Conservation (phyloP, 1,284 basidiomycete genomes). For the Microbotryum intermedium region DNA sequence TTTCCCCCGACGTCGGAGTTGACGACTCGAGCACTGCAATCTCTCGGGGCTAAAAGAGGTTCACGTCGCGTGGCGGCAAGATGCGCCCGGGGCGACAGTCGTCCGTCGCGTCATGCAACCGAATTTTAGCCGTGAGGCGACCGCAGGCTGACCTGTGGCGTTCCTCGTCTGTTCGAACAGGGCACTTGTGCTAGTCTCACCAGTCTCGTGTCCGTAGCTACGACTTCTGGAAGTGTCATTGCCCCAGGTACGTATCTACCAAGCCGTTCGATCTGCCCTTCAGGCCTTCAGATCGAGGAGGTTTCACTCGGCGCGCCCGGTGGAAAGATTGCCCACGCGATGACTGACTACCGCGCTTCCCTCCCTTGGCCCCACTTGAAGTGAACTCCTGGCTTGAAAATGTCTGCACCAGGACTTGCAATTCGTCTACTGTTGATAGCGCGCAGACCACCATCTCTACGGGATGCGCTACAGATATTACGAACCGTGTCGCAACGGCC, state of each 20-base stretch:
- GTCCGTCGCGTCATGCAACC: no score
- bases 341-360: no score
- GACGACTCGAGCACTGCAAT: no score
- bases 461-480: slow-evolving; percentile 15
- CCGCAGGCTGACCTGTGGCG: no score
- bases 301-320: background rate
- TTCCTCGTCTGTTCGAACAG: no score
- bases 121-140: no score
- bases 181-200: slow-evolving; percentile 4
- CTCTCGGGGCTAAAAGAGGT: no score
- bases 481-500: slow-evolving; percentile 1
- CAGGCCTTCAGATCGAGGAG: background rate
- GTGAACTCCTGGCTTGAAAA: slow-evolving; percentile 14
- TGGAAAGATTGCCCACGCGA: no score
- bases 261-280: background rate
- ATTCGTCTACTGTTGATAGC: background rate
- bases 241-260: slow-evolving; percentile 4
- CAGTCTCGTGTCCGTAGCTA: slow-evolving; percentile 4
- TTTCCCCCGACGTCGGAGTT: no score
- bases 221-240: background rate
- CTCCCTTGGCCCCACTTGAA: background rate
- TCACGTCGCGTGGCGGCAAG: no score
- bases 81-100: no score
- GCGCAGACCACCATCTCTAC: slow-evolving; percentile 5
- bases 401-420: slow-evolving; percentile 10